A percentile compares a stretch with the other conserved stretches of the same genome.
Conservation (phyloP, 768 basidiomycete genomes). For the Boletus fagicola region DNA sequence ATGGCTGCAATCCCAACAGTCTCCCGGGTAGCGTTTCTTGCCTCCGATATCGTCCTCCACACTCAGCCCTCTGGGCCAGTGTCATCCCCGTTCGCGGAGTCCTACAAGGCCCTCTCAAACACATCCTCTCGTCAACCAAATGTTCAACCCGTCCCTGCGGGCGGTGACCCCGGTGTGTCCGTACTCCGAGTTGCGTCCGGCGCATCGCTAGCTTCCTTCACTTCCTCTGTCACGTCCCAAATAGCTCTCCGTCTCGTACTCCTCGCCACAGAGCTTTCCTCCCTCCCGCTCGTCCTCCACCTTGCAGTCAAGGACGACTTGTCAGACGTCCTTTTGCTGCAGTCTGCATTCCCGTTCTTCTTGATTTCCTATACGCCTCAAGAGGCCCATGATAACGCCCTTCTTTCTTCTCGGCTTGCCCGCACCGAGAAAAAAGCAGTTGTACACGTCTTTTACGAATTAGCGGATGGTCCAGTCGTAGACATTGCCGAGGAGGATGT, state of each 20-base stretch:
- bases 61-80: conserved; percentile 44
- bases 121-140: conserved; percentile 40
- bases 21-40: conserved; percentile 67
- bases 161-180: conserved; percentile 62
- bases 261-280: conserved; percentile 65
- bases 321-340: conserved; percentile 72
- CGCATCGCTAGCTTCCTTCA: conserved; percentile 57
- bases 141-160: conserved; percentile 52
- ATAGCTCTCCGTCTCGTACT: conserved; percentile 60
- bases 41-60: conserved; percentile 66
- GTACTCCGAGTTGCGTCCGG: conserved; percentile 46
- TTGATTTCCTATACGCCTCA: conserved; percentile 74
- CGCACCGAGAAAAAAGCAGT: conserved; percentile 68
- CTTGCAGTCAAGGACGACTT: conserved; percentile 65
- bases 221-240: conserved; percentile 50
- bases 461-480: conserved; percentile 38
- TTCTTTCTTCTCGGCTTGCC: conserved; percentile 82
- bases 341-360: conserved; percentile 78
- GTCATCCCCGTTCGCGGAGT: conserved; percentile 38
- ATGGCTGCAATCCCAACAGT: conserved; percentile 42
- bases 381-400: conserved; percentile 86
- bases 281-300: conserved; percentile 67
- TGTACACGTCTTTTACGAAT: conserved; percentile 77
- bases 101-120: conserved; percentile 33
- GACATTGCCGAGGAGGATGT: conserved; percentile 61